Percentiles rank a stretch among this genome's conserved stretches.
These are phyloP conservation scores for Penicillium alfredii DNA, from an alignment of 495 filamentous ascomycete genomes.

Conservation along the genomic window DNA sequence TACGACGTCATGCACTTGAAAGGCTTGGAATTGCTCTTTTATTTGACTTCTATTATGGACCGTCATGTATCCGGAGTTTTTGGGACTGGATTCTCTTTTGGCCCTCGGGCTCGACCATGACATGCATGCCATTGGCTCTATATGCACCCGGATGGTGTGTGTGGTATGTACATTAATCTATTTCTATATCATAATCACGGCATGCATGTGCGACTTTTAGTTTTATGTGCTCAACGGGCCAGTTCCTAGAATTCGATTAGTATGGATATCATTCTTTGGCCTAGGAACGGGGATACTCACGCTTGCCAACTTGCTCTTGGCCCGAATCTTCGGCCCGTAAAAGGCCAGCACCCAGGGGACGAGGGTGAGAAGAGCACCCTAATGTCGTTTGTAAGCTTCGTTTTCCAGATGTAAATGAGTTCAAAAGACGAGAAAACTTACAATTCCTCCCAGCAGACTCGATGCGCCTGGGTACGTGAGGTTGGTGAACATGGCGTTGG, in stretches of 20 bases:
- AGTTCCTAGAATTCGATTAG: slow-evolving; percentile 24
- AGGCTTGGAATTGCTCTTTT: no score
- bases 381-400: slow-evolving; percentile 6
- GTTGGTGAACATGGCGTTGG: slow-evolving; percentile 61
- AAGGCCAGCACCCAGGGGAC: slow-evolving; percentile 86
- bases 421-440: slow-evolving; percentile 19
- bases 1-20: no score
- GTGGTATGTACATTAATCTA: background rate
- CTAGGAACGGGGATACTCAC: slow-evolving; percentile 19
- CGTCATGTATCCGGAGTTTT: no score
- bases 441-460: slow-evolving; percentile 69
- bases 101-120: background rate
- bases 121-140: slow-evolving; percentile 4
- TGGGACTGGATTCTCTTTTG: background rate
- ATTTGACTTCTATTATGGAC: no score
- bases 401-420: background rate
- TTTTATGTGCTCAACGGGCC: slow-evolving; percentile 26
- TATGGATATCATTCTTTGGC: background rate
- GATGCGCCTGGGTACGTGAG: slow-evolving; percentile 69
- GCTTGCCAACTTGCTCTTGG: slow-evolving; percentile 70
- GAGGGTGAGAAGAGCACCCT: slow-evolving; percentile 58
- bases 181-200: no score
- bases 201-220: no score
- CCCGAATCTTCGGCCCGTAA: slow-evolving; percentile 72
- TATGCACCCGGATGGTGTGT: background rate